Conservation (phyloP, 192 early-diverging fungal species). For the Podila clonocystis region DNA sequence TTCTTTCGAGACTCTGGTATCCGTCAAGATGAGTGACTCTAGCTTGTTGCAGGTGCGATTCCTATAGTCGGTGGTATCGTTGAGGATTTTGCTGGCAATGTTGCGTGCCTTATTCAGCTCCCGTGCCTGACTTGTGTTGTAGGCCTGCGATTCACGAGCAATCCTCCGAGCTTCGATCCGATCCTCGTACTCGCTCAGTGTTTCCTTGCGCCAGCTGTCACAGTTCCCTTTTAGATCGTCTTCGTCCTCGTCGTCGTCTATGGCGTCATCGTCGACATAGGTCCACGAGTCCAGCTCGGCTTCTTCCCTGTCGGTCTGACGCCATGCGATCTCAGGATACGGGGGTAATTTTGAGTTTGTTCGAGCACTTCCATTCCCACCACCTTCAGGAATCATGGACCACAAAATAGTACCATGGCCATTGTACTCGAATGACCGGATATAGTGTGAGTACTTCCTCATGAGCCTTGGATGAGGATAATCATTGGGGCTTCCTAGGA, state of each 20-base stretch:
- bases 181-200: constrained; percentile 28
- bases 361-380: background rate
- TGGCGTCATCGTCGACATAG: constrained; percentile 27
- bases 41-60: constrained; percentile 13
- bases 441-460: constrained; percentile 24
- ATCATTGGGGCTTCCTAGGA: constrained; percentile 22
- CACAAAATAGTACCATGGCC: constrained; percentile 24
- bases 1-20: constrained; percentile 17
- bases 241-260: too few relatives aligned
- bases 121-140: background rate
- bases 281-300: constrained; percentile 14
- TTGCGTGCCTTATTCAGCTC: constrained; percentile 21
- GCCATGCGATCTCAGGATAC: constrained; percentile 1
- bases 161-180: constrained; percentile 3
- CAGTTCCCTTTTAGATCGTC: too few relatives aligned
- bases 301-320: constrained; percentile 2
- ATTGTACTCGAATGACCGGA: constrained; percentile 37
- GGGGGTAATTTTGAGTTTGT: too few relatives aligned
- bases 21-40: constrained; percentile 25
- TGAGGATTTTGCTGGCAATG: constrained; percentile 17
- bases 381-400: constrained; percentile 14
- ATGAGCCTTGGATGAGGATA: constrained; percentile 18
- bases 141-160: background rate
- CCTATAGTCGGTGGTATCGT: constrained; percentile 22
- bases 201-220: background rate